A percentile compares a stretch with the other conserved stretches of the same genome.
phyloP scores from a whole-genome alignment of 1,284 basidiomycete species.

The Ustilago hordei region DNA sequence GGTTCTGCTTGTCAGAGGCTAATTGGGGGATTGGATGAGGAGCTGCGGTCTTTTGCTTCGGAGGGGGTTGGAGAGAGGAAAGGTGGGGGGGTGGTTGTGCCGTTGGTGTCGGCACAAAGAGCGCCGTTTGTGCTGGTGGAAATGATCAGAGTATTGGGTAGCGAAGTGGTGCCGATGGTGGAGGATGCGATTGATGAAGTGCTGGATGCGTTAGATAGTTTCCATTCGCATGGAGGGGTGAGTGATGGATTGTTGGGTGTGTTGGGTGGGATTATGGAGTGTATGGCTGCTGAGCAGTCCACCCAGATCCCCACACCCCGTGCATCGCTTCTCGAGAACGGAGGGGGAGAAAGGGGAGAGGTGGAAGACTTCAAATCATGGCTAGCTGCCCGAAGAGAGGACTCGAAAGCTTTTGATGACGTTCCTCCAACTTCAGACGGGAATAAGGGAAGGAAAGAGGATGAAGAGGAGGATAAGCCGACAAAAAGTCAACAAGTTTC shows the following conservation, averaged over 20 bases:
- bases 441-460: neutral
- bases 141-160: conserved; percentile 63
- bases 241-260: conserved; percentile 60
- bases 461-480: conserved; percentile 39
- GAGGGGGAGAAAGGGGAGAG: neutral
- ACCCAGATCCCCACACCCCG: conserved; percentile 4
- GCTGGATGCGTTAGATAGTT: conserved; percentile 65
- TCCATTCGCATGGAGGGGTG: conserved; percentile 58
- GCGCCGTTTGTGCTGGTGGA: conserved; percentile 68
- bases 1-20: conserved; percentile 62
- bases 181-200: conserved; percentile 69
- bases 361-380: conserved; percentile 19
- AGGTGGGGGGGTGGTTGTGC: conserved; percentile 17
- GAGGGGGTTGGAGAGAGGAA: neutral
- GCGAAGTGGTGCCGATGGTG: conserved; percentile 61
- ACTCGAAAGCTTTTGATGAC: conserved; percentile 11
- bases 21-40: conserved; percentile 24
- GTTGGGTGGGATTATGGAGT: conserved; percentile 56
- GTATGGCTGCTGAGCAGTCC: conserved; percentile 45
- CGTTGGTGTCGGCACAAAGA: conserved; percentile 56
- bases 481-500: conserved; percentile 45
- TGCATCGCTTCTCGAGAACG: neutral
- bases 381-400: conserved; percentile 14
- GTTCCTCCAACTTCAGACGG: neutral
- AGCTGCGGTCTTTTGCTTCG: neutral